A percentile compares a stretch with the other conserved stretches of the same genome.
Conservation (phyloP, 2,329 filamentous ascomycete species). For the Coniella lustricola region DNA sequence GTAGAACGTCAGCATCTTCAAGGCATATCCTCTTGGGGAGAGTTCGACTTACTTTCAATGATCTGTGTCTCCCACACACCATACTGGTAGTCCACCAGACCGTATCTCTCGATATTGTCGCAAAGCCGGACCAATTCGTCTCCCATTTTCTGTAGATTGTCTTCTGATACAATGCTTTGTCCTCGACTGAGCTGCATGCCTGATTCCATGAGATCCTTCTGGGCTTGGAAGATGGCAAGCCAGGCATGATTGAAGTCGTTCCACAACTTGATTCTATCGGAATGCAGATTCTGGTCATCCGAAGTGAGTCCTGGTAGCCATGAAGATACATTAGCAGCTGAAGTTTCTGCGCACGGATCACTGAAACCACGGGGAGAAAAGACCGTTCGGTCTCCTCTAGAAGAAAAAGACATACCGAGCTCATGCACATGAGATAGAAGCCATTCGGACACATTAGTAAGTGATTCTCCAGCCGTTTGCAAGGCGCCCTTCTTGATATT, state of each 20-base stretch:
- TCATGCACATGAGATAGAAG: slow-evolving; percentile 48
- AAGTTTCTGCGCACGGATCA: not conserved
- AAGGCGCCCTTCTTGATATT: slow-evolving; percentile 52
- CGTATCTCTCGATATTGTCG: slow-evolving; percentile 80
- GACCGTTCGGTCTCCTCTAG: not conserved
- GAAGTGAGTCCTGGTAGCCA: slow-evolving; percentile 64
- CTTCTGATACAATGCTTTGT: slow-evolving; percentile 59
- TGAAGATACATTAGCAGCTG: not conserved
- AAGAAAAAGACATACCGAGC: slow-evolving; percentile 37
- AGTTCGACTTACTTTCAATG: slow-evolving; percentile 58
- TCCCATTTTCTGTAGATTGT: slow-evolving; percentile 70
- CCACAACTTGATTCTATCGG: slow-evolving; percentile 79
- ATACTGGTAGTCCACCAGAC: slow-evolving; percentile 96
- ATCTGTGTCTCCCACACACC: slow-evolving; percentile 95
- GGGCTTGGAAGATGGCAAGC: slow-evolving; percentile 75
- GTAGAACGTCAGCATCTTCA: not conserved
- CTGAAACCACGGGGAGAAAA: not conserved
- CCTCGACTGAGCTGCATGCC: slow-evolving; percentile 49
- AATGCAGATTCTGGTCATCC: slow-evolving; percentile 70
- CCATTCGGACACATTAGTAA: slow-evolving; percentile 49
- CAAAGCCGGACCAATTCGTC: slow-evolving; percentile 76
- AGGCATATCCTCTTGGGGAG: not conserved
- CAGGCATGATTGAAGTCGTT: slow-evolving; percentile 91
- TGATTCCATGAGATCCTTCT: slow-evolving; percentile 66
- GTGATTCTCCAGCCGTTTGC: slow-evolving; percentile 43